phyloP scores from a whole-genome alignment of 2,329 filamentous ascomycete species.

The Epichloe aotearoae region DNA sequence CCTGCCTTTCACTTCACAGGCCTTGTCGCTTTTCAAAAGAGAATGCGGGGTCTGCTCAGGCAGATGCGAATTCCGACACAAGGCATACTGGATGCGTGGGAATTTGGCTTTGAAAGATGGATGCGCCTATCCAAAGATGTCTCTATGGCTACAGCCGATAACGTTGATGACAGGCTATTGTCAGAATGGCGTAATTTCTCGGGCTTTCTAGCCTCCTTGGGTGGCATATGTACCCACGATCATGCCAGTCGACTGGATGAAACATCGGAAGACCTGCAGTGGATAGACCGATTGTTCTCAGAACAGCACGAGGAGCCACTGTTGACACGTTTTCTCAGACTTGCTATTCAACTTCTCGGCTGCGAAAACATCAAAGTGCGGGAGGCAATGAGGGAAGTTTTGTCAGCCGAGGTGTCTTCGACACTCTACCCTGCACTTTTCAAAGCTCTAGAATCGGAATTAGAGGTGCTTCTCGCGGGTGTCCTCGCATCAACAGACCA shows the following conservation, averaged over 20 bases:
- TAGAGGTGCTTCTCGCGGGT: conserved; percentile 48
- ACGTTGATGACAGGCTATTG: conserved; percentile 40
- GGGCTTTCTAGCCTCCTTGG: conserved; percentile 53
- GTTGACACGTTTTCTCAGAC: conserved; percentile 44
- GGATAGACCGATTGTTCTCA: conserved; percentile 49
- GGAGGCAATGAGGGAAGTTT: conserved; percentile 52
- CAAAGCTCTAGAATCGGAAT: conserved; percentile 49
- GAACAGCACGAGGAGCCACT: conserved; percentile 49
- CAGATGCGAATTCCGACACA: conserved; percentile 48
- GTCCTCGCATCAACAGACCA: conserved; percentile 37
- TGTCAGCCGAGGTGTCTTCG: conserved; percentile 51
- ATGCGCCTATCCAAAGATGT: conserved; percentile 50
- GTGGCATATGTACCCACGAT: conserved; percentile 51
- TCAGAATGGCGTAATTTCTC: conserved; percentile 58
- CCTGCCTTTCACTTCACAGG: conserved; percentile 54
- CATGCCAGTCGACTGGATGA: conserved; percentile 45
- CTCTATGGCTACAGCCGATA: conserved; percentile 36
- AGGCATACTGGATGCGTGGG: conserved; percentile 58
- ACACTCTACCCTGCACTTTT: conserved; percentile 50
- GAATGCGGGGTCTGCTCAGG: conserved; percentile 44
- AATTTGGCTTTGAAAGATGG: conserved; percentile 52
- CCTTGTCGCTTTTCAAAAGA: conserved; percentile 56
- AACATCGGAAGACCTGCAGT: conserved; percentile 41
- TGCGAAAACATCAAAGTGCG: conserved; percentile 51
- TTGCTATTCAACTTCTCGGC: conserved; percentile 52